Evolutionary conservation across 2,329 filamentous ascomycete genomes (phyloP).

Genomic region (Beauveria bassiana): DNA sequence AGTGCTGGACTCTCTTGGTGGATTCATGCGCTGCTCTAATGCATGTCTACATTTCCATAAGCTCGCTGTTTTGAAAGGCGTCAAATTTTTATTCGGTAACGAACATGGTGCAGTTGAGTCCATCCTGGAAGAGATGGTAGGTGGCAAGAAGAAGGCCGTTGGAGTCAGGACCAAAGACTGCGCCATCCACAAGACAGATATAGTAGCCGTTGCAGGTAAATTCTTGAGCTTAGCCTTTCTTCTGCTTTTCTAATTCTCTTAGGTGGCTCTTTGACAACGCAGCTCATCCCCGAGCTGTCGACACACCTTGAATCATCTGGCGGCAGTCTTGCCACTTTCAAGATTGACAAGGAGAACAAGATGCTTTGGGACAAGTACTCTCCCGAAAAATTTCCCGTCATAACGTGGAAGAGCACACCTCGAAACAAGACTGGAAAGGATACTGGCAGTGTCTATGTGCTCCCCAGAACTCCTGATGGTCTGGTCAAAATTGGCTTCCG

Average conservation of each 20-base stretch:
- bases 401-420: slow-evolving; percentile 24
- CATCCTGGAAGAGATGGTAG: slow-evolving; percentile 14
- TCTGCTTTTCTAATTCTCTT: not conserved
- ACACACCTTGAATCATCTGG: slow-evolving; percentile 24
- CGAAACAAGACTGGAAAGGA: slow-evolving; percentile 22
- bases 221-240: accelerated
- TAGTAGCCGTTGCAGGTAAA: slow-evolving; percentile 21
- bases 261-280: slow-evolving; percentile 26
- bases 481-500: slow-evolving; percentile 23
- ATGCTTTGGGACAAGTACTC: slow-evolving; percentile 26
- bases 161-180: slow-evolving; percentile 19
- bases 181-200: slow-evolving; percentile 14
- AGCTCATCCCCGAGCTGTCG: slow-evolving; percentile 21
- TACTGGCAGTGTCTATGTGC: slow-evolving; percentile 22
- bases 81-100: slow-evolving; percentile 20
- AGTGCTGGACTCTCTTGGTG: slow-evolving; percentile 18
- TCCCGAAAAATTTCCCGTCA: slow-evolving; percentile 23
- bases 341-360: slow-evolving; percentile 17
- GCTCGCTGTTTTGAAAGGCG: slow-evolving; percentile 18
- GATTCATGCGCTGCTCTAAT: slow-evolving; percentile 17
- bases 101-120: slow-evolving; percentile 18
- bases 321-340: slow-evolving; percentile 22
- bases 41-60: slow-evolving; percentile 17
- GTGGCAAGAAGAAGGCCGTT: slow-evolving; percentile 12
- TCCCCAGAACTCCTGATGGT: slow-evolving; percentile 21